phyloP scores from a whole-genome alignment of 495 filamentous ascomycete species.

The Podospora pseudocomata region DNA sequence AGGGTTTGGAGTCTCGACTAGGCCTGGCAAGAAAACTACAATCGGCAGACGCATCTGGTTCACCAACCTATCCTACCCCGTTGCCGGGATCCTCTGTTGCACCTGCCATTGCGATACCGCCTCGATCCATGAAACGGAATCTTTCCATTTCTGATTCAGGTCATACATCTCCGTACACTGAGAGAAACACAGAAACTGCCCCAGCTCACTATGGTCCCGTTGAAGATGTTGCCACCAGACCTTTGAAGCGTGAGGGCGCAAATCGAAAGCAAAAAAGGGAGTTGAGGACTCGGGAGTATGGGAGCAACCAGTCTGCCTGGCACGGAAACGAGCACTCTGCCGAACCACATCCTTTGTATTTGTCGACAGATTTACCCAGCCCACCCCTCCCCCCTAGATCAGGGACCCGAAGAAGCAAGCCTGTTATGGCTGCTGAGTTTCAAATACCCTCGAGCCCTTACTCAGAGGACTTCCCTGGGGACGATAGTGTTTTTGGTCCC shows the following conservation, averaged over 20 bases:
- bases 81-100: not conserved
- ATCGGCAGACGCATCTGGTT: not conserved
- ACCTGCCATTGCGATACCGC: conserved; percentile 16
- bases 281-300: not conserved
- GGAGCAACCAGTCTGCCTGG: not conserved
- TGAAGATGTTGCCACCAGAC: not conserved
- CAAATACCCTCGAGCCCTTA: conserved; percentile 13
- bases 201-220: not conserved
- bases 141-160: not conserved
- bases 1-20: not conserved
- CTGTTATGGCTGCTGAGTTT: conserved; percentile 1
- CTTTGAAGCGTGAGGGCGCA: not conserved
- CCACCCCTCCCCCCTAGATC: not conserved
- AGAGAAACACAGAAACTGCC: not conserved
- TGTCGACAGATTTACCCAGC: conserved; percentile 6
- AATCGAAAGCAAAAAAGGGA: conserved; percentile 1
- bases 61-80: not conserved
- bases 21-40: not conserved
- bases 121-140: conserved; percentile 26
- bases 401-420: not conserved
- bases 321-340: not conserved
- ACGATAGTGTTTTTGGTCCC: not conserved
- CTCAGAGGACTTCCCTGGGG: conserved; percentile 11
- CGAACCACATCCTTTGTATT: not conserved
- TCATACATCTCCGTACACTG: not conserved